Evolutionary conservation across 2,329 filamentous ascomycete genomes (phyloP).

Genomic region (Didymella exigua): DNA sequence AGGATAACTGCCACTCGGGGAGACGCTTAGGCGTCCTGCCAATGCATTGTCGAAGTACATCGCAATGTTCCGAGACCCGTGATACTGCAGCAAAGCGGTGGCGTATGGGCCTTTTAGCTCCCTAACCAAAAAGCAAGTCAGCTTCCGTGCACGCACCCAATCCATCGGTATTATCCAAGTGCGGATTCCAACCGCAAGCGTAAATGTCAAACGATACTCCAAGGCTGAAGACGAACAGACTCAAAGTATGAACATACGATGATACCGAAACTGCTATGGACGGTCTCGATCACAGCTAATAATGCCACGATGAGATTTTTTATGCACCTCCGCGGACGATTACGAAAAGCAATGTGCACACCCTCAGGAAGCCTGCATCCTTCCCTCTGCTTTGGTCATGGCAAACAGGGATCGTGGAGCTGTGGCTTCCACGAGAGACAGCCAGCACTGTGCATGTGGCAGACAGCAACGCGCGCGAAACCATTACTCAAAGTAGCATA

Average conservation of each 20-base stretch:
- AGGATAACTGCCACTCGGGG: neutral
- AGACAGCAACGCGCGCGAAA: slow-evolving; percentile 24
- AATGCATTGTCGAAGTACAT: neutral
- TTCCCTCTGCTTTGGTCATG: slow-evolving; percentile 2
- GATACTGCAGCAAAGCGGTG: slow-evolving; percentile 21
- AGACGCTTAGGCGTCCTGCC: neutral
- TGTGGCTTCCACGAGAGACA: slow-evolving; percentile 32
- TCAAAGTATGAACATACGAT: slow-evolving; percentile 1
- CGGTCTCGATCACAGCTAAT: neutral
- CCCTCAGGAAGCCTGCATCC: slow-evolving; percentile 1
- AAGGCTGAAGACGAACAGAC: neutral
- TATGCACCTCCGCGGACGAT: neutral
- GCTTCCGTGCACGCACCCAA: slow-evolving; percentile 16
- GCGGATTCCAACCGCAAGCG: slow-evolving; percentile 7
- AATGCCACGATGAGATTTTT: neutral
- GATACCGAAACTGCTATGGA: slow-evolving; percentile 3
- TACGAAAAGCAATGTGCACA: slow-evolving; percentile 3
- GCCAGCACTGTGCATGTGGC: slow-evolving; percentile 20
- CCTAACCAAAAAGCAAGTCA: slow-evolving; percentile 20
- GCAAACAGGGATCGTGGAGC: slow-evolving; percentile 6
- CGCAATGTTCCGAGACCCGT: slow-evolving; percentile 14
- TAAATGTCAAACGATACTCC: neutral
- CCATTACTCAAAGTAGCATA: slow-evolving; percentile 19
- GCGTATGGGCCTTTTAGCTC: slow-evolving; percentile 10
- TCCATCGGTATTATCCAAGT: slow-evolving; percentile 25